Evolutionary conservation across 805 yeast genomes (phyloP), one percentile per base, ranked within the genome.

Genomic region (Metschnikowia vanudenii): DNA sequence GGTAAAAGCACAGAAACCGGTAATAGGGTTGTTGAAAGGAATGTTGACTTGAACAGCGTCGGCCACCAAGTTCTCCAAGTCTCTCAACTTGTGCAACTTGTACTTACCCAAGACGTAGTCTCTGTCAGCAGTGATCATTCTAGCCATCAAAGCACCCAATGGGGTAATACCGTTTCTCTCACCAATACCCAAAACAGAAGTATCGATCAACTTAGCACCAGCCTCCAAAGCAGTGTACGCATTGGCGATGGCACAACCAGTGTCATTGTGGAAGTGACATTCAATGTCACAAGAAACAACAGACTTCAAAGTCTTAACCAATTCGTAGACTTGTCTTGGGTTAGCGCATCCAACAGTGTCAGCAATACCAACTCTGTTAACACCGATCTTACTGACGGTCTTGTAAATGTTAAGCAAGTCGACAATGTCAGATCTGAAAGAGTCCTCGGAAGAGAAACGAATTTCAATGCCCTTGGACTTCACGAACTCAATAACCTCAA

Each of bases 281-380:
- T 79, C 84, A 46, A 79, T 79, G 53, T 79, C 83, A 69, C 84
- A 79, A 10, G 72, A 67, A 38, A 79, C 82, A 19, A 79, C 81
- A 0, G 80, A 73, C 61, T 74, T 78, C 58, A 79, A 70, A 16
- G 83, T 78, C 65, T 76, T 75, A 51, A 79, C 80, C 59, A 79
- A 71, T 61, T 79, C 82, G 58, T 76, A 79, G 36, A 79, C 83
- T 61, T 79, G 84, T 71, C 83, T 74, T 53, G 82, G 82, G 64
- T 79, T 78, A 44, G 83, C 84, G 61, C 84, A 78, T 47, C 84
- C 84, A 48, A 79, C 82, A 38, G 84, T 79, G 64, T 79, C 84
- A 41, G 84, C 82, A 62, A 79, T 78, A 64, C 84, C 84, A 42
- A 79, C 80, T 69, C 84, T 72, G 64, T 79, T 74, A 30, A 79